phyloP scores from a whole-genome alignment of 495 filamentous ascomycete genomes.

The Cercophora samala region DNA sequence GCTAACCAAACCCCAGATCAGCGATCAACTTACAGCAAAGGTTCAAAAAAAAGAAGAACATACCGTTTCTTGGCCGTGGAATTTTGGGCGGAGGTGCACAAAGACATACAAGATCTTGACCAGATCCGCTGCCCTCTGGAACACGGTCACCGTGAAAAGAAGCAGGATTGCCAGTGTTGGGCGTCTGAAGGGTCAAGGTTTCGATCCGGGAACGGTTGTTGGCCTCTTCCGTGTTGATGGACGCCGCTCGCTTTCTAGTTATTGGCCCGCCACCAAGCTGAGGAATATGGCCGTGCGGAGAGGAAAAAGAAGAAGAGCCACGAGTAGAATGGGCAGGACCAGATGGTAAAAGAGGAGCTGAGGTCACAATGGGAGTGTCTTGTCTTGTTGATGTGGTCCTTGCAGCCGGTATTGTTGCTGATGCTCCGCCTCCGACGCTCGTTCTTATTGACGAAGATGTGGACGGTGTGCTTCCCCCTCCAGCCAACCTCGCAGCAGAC shows the following conservation, averaged over 20 bases:
- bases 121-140: slow-evolving; percentile 7
- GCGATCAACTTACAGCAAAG: not conserved
- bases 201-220: slow-evolving; percentile 41
- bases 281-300: not conserved
- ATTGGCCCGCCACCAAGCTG: slow-evolving; percentile 6
- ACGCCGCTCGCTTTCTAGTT: slow-evolving; percentile 46
- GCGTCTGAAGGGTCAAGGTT: slow-evolving; percentile 40
- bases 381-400: not conserved
- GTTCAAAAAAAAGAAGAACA: slow-evolving; percentile 30
- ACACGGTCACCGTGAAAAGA: slow-evolving; percentile 21
- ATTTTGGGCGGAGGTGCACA: slow-evolving; percentile 93
- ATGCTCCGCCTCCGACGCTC: not conserved
- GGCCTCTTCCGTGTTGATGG: slow-evolving; percentile 47
- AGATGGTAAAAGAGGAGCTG: slow-evolving; percentile 1
- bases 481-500: slow-evolving; percentile 22
- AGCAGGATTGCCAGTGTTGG: slow-evolving; percentile 28
- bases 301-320: slow-evolving; percentile 1
- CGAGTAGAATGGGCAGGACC: not conserved
- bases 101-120: slow-evolving; percentile 66
- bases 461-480: slow-evolving; percentile 5
- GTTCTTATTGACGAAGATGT: slow-evolving; percentile 8
- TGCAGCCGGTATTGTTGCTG: slow-evolving; percentile 11
- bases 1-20: slow-evolving; percentile 49
- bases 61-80: slow-evolving; percentile 92
- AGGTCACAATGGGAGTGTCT: slow-evolving; percentile 1